Evolutionary conservation across 2,329 filamentous ascomycete genomes (phyloP).

Genomic region (Aspergillus spinulosporus): DNA sequence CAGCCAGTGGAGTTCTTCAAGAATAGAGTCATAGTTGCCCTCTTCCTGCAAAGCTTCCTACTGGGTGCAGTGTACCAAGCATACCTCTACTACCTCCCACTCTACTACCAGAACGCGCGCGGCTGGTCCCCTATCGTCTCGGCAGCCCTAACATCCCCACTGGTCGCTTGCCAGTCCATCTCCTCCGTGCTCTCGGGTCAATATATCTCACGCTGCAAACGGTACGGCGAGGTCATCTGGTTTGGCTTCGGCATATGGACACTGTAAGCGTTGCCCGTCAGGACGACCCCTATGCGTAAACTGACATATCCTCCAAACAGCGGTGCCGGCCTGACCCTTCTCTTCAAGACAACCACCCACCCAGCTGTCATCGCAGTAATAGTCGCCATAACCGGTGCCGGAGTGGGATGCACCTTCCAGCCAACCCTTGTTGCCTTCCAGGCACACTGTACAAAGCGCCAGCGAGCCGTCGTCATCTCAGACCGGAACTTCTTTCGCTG

Average conservation of each 20-base stretch:
- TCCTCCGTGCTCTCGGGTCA: slow-evolving; percentile 50
- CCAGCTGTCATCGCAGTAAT: slow-evolving; percentile 53
- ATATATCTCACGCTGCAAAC: slow-evolving; percentile 58
- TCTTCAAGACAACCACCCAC: slow-evolving; percentile 50
- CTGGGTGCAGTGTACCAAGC: slow-evolving; percentile 62
- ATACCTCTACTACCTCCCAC: slow-evolving; percentile 61
- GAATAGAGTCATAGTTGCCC: slow-evolving; percentile 53
- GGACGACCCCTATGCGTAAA: background rate
- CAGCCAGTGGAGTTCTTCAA: slow-evolving; percentile 50
- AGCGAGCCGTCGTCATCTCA: slow-evolving; percentile 63
- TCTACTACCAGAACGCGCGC: slow-evolving; percentile 62
- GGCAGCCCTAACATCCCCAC: slow-evolving; percentile 53
- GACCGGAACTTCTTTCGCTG: slow-evolving; percentile 64
- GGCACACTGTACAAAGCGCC: slow-evolving; percentile 56
- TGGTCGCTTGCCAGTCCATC: slow-evolving; percentile 50
- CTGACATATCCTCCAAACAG: slow-evolving; percentile 18
- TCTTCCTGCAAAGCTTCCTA: slow-evolving; percentile 61
- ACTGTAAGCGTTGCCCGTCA: slow-evolving; percentile 37
- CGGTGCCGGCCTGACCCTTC: slow-evolving; percentile 54
- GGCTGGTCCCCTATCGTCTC: slow-evolving; percentile 49
- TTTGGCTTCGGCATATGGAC: slow-evolving; percentile 49
- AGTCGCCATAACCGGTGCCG: slow-evolving; percentile 54
- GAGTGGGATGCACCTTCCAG: slow-evolving; percentile 56
- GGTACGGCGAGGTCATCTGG: slow-evolving; percentile 63
- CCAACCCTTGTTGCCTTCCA: slow-evolving; percentile 59